Conservation (phyloP, 176 grass and related monocot species). For the Phragmites australis region DNA sequence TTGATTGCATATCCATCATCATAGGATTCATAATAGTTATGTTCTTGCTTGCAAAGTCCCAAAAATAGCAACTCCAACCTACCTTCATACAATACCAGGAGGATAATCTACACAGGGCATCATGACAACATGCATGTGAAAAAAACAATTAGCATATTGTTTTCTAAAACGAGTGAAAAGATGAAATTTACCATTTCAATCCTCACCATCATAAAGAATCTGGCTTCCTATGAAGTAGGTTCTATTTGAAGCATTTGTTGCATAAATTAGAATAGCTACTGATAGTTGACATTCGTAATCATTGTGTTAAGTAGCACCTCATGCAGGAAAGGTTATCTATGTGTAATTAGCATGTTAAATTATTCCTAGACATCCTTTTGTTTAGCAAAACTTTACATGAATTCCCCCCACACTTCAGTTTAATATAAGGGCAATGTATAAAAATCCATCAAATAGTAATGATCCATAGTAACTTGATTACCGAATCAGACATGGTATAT, state of each 20-base stretch:
- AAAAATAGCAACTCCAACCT: too few species aligned
- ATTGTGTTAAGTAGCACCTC: conserved; percentile 2
- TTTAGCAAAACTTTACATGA: background rate
- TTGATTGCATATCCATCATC: too few species aligned
- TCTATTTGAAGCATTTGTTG: background rate
- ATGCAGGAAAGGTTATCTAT: background rate
- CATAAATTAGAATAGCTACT: background rate
- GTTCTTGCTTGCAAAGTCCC: too few species aligned
- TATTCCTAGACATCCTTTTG: background rate
- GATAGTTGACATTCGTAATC: background rate
- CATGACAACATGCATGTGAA: too few species aligned
- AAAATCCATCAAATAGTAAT: background rate
- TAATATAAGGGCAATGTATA: background rate
- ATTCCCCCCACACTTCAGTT: background rate
- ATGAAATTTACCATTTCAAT: too few species aligned
- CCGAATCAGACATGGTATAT: background rate
- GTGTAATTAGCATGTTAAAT: background rate
- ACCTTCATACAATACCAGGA: too few species aligned
- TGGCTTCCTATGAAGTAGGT: too few species aligned
- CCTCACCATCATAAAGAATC: too few species aligned
- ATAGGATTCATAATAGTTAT: too few species aligned
- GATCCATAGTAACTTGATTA: background rate
- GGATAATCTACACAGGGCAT: too few species aligned
- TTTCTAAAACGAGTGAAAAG: too few species aligned
- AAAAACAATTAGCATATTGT: too few species aligned